Evolutionary conservation across 805 yeast genomes (phyloP).

Genomic region (Yamadazyma endophytica): DNA sequence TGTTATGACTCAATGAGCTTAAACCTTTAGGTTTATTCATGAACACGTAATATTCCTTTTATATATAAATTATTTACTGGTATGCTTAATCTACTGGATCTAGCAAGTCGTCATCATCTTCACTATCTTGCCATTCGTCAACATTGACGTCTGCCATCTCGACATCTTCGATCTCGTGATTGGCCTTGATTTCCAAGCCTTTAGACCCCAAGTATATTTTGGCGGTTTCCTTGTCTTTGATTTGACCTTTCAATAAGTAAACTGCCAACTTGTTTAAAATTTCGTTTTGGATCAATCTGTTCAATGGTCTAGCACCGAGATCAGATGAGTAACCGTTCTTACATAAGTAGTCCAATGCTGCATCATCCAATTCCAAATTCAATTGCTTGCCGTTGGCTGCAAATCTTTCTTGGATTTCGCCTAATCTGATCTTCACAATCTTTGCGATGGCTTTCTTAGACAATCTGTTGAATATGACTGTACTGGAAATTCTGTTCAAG

Average conservation of each 20-base stretch:
- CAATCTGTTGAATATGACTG: constrained; percentile 87
- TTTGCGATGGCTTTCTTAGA: constrained; percentile 88
- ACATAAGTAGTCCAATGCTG: constrained; percentile 78
- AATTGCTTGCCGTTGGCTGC: constrained; percentile 78
- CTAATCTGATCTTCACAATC: constrained; percentile 81
- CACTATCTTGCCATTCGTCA: constrained; percentile 56
- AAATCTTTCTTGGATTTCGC: constrained; percentile 83
- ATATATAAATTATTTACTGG: constrained; percentile 3
- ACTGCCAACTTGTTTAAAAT: constrained; percentile 85
- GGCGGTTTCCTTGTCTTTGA: constrained; percentile 85
- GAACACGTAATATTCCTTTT: too few relatives aligned
- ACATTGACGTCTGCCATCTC: constrained; percentile 53
- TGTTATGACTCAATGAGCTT: too few relatives aligned
- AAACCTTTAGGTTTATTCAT: too few relatives aligned
- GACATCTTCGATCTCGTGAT: constrained; percentile 62
- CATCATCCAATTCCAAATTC: constrained; percentile 65
- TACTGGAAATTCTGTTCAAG: constrained; percentile 90
- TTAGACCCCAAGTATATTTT: constrained; percentile 52
- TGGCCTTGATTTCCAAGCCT: constrained; percentile 78
- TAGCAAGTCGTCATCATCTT: constrained; percentile 59
- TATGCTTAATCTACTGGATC: constrained; percentile 1
- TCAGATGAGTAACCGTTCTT: constrained; percentile 86
- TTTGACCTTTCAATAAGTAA: constrained; percentile 81
- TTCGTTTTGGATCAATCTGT: constrained; percentile 85
- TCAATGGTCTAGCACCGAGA: constrained; percentile 95